Conservation (phyloP, 2,329 filamentous ascomycete species). For the Xylaria sp. region DNA sequence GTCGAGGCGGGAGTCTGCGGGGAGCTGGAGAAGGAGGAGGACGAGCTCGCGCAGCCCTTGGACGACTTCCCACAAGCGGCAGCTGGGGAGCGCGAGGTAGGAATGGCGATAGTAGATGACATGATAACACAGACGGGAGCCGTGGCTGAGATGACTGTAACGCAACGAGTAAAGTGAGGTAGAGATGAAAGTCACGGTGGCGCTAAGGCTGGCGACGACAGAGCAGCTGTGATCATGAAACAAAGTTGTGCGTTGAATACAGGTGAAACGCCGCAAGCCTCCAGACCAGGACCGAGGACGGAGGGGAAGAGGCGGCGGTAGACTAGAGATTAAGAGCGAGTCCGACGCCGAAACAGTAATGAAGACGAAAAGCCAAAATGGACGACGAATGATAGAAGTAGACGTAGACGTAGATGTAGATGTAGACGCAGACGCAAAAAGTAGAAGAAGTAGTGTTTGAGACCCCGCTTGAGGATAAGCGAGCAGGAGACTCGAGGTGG, state of each 20-base stretch:
- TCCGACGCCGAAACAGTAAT: conserved; percentile 11
- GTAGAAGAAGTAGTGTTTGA: conserved; percentile 10
- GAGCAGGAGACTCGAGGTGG: conserved; percentile 22
- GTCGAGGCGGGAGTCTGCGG: conserved; percentile 57
- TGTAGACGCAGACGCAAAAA: conserved; percentile 19
- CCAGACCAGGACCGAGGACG: conserved; percentile 12
- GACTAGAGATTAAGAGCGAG: conserved; percentile 4
- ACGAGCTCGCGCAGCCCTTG: conserved; percentile 61
- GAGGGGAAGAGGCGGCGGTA: conserved; percentile 1
- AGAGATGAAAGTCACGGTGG: conserved; percentile 16
- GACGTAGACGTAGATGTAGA: conserved; percentile 22
- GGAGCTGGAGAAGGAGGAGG: conserved; percentile 68
- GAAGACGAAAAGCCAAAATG: conserved; percentile 9
- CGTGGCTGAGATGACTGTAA: conserved; percentile 3
- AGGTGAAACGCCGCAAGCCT: conserved; percentile 30
- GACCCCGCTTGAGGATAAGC: conserved; percentile 10
- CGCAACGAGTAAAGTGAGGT: conserved; percentile 3
- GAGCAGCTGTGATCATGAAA: conserved; percentile 28
- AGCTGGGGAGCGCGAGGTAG: conserved; percentile 55
- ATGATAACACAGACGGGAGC: conserved; percentile 50
- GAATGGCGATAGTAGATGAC: conserved; percentile 78
- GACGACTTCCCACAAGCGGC: conserved; percentile 52
- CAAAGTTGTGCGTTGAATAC: conserved; percentile 23
- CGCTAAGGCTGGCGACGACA: conserved; percentile 11
- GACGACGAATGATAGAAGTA: conserved; percentile 22